These are phyloP conservation scores for Chlorella sorokiniana DNA, from an alignment of 139 green algal species.

Conservation along the genomic window DNA sequence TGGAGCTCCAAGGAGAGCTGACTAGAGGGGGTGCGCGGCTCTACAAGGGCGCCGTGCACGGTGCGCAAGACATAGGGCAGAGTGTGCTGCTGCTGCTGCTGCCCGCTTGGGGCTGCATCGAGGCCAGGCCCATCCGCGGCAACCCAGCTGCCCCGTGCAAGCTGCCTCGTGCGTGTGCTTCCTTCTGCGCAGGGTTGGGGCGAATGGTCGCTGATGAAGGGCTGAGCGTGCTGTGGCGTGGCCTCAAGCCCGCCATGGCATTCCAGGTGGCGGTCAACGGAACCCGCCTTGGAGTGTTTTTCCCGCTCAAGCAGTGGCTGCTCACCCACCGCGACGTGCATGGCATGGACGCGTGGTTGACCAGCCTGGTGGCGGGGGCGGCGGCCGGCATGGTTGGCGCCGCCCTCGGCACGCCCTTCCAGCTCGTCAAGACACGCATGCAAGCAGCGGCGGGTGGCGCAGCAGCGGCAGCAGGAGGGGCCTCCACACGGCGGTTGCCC, in stretches of 20 bases:
- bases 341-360: slow-evolving; percentile 14
- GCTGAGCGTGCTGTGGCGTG: slow-evolving; percentile 4
- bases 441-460: slow-evolving; percentile 12
- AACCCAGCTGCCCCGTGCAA: not conserved
- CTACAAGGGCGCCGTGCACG: slow-evolving; percentile 6
- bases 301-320: slow-evolving; percentile 19
- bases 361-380: slow-evolving; percentile 20
- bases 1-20: slow-evolving; percentile 57
- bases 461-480: not conserved
- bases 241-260: slow-evolving; percentile 16
- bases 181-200: not conserved
- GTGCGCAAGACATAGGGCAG: too few species aligned
- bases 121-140: not conserved
- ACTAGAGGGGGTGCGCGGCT: not conserved
- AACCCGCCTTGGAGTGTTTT: not conserved
- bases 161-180: not conserved
- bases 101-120: too few species aligned
- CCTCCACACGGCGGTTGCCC: not conserved
- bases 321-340: not conserved
- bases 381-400: slow-evolving; percentile 19
- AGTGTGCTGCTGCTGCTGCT: too few species aligned
- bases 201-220: slow-evolving; percentile 1
- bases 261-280: slow-evolving; percentile 28
- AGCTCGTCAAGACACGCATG: slow-evolving; percentile 35
- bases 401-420: slow-evolving; percentile 26